Evolutionary conservation across 2,329 filamentous ascomycete species (phyloP).

Genomic region (Aspergillus felis): DNA sequence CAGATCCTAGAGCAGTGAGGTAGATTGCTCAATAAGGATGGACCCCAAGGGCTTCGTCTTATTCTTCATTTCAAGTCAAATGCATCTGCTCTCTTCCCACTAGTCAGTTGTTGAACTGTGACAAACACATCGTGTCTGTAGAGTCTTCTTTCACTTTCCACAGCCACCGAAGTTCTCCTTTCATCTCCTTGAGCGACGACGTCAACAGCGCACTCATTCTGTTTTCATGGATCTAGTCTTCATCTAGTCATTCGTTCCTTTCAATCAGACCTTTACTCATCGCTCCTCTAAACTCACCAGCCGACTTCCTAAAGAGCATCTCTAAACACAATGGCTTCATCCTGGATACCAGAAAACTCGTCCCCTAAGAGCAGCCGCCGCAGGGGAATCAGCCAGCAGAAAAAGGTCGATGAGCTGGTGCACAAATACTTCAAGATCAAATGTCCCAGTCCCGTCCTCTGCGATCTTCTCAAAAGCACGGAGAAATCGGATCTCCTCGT

Average conservation of each 20-base stretch:
- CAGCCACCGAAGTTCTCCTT: not conserved
- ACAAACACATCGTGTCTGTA: not conserved
- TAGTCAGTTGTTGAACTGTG: not conserved
- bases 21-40: not conserved
- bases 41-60: not conserved
- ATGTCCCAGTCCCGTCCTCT: conserved; percentile 25
- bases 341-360: not conserved
- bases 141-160: not conserved
- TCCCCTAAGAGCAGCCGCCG: not conserved
- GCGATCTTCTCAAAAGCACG: conserved; percentile 26
- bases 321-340: not conserved
- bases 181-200: not conserved
- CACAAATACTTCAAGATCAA: conserved; percentile 22
- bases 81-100: not conserved
- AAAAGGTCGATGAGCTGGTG: conserved; percentile 23
- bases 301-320: not conserved
- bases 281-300: not conserved
- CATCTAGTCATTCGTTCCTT: not conserved
- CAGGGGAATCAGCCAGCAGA: not conserved
- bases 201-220: not conserved
- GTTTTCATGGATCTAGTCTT: not conserved
- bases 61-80: not conserved
- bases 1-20: not conserved
- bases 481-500: conserved; percentile 24
- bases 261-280: not conserved